Evolutionary conservation across 1,139 yeast species (phyloP), one percentile per base, ranked within the genome.

Genomic region (Magnusiomyces paraingens): DNA sequence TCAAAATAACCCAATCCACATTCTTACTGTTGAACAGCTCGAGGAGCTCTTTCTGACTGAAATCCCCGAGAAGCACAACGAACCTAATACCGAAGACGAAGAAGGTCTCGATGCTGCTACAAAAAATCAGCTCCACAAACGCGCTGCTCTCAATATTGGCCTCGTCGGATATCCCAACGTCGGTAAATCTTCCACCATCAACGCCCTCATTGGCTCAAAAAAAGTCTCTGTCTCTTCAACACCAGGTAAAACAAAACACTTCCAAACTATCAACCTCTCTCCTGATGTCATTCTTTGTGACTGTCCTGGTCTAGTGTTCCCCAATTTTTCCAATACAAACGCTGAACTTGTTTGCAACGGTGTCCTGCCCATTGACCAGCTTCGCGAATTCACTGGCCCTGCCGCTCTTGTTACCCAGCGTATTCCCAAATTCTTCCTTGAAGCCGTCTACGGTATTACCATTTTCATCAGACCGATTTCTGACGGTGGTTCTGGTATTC

Each of bases 221-320:
- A 91, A 89, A 68, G 99, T 94, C 12, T 90, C 98, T 0, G 99
- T 94, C 42, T 93, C 99, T 1, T 79, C 99, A 1, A 94, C 99
- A 0, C 99, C 99, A 5, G 99, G 99, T 74, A 94, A 94, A 70
- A 94, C 99, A 17, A 94, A 94, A 70, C 99, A 94, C 77, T 94
- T 94, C 78, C 99, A 94, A 75, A 94, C 99, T 1, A 90, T 94
- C 59, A 82, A 84, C 65, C 78, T 94, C 49, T 83, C 96, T 0
- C 86, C 86, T 50, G 78, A 85, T 47, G 95, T 93, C 8, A 78
- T 89, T 61, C 77, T 94, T 53, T 93, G 99, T 73, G 99, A 94
- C 78, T 94, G 99, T 77, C 99, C 99, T 1, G 99, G 99, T 78
- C 78, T 94, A 61, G 99, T 94, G 21, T 94, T 94, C 76, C 99